Evolutionary conservation across 2,329 filamentous ascomycete genomes (phyloP), one percentile per base, ranked within the genome.

Genomic region (Rhynchosporium agropyri): DNA sequence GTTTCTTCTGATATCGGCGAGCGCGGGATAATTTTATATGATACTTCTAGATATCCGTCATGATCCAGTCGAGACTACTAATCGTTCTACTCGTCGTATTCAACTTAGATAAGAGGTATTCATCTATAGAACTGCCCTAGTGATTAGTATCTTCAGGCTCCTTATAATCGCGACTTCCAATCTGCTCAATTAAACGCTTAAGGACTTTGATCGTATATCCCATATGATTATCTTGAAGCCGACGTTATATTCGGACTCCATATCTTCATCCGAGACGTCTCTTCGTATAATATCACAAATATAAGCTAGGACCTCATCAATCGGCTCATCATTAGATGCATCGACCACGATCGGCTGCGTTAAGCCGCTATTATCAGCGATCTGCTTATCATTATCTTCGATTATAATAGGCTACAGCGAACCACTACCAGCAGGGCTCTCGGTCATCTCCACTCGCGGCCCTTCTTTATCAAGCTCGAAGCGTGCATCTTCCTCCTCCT

Each of bases 401-500:
- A 36, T 36, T 9, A 36, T 36, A 36, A 36, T 36, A 36, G 33
- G 33, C 33, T 36, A 9, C 33, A 53, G 31, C 31, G 49, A 31
- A 31, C 49, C 49, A 53, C 49, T 10, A 53, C 26, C 28, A 53
- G 49, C 49, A 53, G 49, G 20, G 49, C 49, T 53, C 31, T 53
- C 26, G 49, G 49, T 7, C 26, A 53, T 53, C 28, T 53, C 26
- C 26, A 53, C 49, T 10, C 31, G 49, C 4, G 10, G 49, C 31
- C 49, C 26, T 53, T 53, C 49, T 26, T 53, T 8, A 20, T 46
- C 49, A 53, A 53, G 49, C 49, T 53, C 26, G 49, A 53, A 53
- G 49, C 4, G 26, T 53, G 49, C 49, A 53, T 53, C 26, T 53
- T 53, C 49, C 49, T 54, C 31, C 31, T 54, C 31, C 31, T 36